Conservation (phyloP, 352 stramenopile species). For the Elongisporangium anandrum region DNA sequence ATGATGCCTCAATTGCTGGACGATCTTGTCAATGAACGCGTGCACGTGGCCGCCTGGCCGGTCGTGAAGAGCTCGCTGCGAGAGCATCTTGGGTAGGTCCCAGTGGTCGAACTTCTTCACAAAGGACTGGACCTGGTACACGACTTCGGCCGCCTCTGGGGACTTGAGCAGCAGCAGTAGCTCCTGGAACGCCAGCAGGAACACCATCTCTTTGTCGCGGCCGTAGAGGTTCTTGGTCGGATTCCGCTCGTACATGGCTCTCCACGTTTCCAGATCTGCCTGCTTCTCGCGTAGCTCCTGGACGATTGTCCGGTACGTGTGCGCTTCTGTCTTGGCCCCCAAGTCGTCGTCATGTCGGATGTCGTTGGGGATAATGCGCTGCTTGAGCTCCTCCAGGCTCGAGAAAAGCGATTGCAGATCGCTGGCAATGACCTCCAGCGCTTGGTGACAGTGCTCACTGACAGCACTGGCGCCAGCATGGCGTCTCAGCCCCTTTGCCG, state of each 20-base stretch:
- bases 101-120: constrained; percentile 57
- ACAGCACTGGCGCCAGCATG: not conserved
- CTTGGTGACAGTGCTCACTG: constrained; percentile 26
- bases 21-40: constrained; percentile 56
- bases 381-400: constrained; percentile 37
- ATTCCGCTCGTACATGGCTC: constrained; percentile 20
- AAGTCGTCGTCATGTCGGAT: constrained; percentile 19
- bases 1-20: constrained; percentile 50
- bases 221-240: constrained; percentile 21
- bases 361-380: constrained; percentile 31
- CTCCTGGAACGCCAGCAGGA: constrained; percentile 55
- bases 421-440: constrained; percentile 33
- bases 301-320: constrained; percentile 31
- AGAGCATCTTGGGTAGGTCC: constrained; percentile 48
- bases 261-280: constrained; percentile 36
- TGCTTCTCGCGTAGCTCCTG: constrained; percentile 41
- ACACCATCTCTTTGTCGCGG: constrained; percentile 52
- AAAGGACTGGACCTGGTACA: constrained; percentile 81
- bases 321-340: not conserved
- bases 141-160: constrained; percentile 50
- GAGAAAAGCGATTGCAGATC: constrained; percentile 32
- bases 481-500: not conserved
- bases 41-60: constrained; percentile 54
- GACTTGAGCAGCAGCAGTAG: constrained; percentile 59
- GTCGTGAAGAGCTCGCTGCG: constrained; percentile 25